A percentile compares a stretch with the other conserved stretches of the same genome.
These are phyloP conservation scores for Scorias spongiosa DNA, from an alignment of 2,329 filamentous ascomycete species.

Conservation along the genomic window DNA sequence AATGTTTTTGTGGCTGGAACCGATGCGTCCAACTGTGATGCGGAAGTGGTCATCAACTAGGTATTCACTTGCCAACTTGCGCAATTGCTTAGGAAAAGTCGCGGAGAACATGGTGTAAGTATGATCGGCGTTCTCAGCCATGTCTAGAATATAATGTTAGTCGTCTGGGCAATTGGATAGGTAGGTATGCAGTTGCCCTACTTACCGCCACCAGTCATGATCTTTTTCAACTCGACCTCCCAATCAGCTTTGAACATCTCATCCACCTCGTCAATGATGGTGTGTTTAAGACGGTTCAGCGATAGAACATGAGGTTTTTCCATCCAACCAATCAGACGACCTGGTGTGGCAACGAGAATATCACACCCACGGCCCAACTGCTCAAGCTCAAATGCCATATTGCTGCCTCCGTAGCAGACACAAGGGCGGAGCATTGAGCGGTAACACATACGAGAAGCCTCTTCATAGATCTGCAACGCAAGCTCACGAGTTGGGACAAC, in stretches of 20 bases:
- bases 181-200: conserved; percentile 5
- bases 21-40: conserved; percentile 74
- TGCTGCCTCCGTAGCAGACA: conserved; percentile 75
- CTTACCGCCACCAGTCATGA: conserved; percentile 70
- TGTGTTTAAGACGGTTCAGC: conserved; percentile 57
- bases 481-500: conserved; percentile 80
- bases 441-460: conserved; percentile 84
- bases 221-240: conserved; percentile 56
- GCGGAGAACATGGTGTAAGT: conserved; percentile 78
- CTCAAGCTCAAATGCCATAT: conserved; percentile 50
- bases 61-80: conserved; percentile 61
- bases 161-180: not conserved
- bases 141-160: conserved; percentile 33
- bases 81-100: conserved; percentile 72
- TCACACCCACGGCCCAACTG: conserved; percentile 78
- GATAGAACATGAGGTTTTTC: conserved; percentile 52
- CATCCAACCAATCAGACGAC: conserved; percentile 76
- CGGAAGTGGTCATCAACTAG: conserved; percentile 60
- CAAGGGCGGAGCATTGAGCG: conserved; percentile 86
- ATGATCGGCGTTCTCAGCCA: conserved; percentile 58
- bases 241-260: conserved; percentile 73
- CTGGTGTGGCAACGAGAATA: conserved; percentile 73
- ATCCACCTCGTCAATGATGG: conserved; percentile 85
- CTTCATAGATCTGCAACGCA: conserved; percentile 88
- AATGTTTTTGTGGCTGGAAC: conserved; percentile 71